phyloP scores from a whole-genome alignment of 2,329 filamentous ascomycete genomes.

The Neofusicoccum umdonicola region DNA sequence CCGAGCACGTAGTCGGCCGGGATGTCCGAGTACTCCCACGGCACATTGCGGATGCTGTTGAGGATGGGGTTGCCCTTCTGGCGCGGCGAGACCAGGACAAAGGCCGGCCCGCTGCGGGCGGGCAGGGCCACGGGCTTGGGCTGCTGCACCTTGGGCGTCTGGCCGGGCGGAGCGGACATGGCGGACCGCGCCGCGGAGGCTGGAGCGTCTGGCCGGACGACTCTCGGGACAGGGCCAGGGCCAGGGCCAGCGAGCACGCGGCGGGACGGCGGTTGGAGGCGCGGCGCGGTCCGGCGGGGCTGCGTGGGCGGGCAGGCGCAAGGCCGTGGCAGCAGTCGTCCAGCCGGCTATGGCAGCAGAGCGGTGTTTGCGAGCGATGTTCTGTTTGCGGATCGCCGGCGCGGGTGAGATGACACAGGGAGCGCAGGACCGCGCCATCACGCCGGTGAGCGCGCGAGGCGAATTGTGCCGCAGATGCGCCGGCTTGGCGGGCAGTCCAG shows the following conservation, averaged over 20 bases:
- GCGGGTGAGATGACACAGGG: neutral
- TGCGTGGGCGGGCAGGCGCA: no score
- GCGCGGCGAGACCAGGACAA: slow-evolving; percentile 84
- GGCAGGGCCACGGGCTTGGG: slow-evolving; percentile 85
- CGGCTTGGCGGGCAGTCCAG: neutral
- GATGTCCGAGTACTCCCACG: slow-evolving; percentile 98
- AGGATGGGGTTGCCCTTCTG: slow-evolving; percentile 96
- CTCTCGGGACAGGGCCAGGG: no score
- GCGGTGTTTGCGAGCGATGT: neutral
- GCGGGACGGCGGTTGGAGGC: no score
- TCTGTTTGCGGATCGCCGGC: neutral
- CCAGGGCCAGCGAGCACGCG: no score
- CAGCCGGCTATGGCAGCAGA: neutral
- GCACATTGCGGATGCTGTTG: slow-evolving; percentile 68
- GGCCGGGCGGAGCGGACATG: neutral
- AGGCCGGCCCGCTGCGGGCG: slow-evolving; percentile 63
- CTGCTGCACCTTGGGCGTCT: slow-evolving; percentile 63
- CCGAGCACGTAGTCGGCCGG: slow-evolving; percentile 90
- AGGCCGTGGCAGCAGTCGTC: no score
- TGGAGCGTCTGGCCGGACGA: no score
- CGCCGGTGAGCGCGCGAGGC: no score
- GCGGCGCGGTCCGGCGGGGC: no score
- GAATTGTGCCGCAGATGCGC: no score
- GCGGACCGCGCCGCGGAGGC: neutral
- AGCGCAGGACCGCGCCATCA: neutral